Evolutionary conservation across 345 rosid species (phyloP).

Genomic region (Citrus reticulata): DNA sequence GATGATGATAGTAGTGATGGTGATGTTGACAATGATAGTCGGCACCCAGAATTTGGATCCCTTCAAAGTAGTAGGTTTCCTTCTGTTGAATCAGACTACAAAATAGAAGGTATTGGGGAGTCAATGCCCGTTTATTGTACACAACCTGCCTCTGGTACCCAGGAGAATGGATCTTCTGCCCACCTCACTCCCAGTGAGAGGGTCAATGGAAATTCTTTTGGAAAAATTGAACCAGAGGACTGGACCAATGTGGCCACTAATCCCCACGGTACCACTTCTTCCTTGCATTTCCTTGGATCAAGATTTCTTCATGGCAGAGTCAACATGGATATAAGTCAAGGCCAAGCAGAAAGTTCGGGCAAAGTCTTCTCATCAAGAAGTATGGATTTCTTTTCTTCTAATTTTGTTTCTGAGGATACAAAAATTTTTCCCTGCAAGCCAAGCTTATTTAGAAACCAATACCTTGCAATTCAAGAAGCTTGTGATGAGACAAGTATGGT

Average conservation of each 20-base stretch:
- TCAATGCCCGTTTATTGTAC: constrained; percentile 20
- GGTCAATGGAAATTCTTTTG: background rate
- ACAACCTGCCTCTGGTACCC: constrained; percentile 8
- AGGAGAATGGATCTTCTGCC: constrained; percentile 18
- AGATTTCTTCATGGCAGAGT: constrained; percentile 12
- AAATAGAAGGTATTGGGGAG: constrained; percentile 58
- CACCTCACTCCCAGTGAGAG: background rate
- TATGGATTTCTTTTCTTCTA: constrained; percentile 17
- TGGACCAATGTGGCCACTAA: constrained; percentile 18
- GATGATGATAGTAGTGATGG: constrained; percentile 10
- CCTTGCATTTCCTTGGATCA: constrained; percentile 20
- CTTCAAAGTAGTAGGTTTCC: constrained; percentile 17
- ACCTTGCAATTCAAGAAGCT: constrained; percentile 69
- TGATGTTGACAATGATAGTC: constrained; percentile 13
- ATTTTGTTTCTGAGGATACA: constrained; percentile 18
- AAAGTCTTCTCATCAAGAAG: constrained; percentile 11
- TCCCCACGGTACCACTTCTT: constrained; percentile 22
- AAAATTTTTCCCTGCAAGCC: constrained; percentile 19
- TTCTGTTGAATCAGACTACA: constrained; percentile 32
- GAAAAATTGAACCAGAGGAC: constrained; percentile 16
- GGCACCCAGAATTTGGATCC: constrained; percentile 15
- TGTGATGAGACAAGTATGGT: constrained; percentile 68
- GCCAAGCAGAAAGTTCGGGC: constrained; percentile 14
- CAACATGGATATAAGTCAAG: constrained; percentile 9
- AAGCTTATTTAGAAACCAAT: constrained; percentile 34